These are phyloP conservation scores for Schizochytrium sp. DNA, from an alignment of 108 stramenopile species.

Conservation along the genomic window DNA sequence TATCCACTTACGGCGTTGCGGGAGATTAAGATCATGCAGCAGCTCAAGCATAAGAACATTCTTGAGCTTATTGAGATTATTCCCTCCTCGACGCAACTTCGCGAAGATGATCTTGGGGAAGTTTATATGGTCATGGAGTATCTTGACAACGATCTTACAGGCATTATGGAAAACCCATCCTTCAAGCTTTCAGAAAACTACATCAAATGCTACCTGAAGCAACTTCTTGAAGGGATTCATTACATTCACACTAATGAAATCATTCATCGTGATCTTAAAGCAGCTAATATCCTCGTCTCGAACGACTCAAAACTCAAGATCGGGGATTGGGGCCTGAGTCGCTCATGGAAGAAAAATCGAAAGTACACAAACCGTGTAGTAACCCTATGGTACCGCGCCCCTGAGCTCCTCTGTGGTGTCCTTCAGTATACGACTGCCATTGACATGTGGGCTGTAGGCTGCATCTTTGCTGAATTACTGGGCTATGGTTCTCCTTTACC, in stretches of 20 bases:
- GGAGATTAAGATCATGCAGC: constrained; percentile 78
- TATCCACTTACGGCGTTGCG: constrained; percentile 74
- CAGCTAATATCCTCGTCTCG: constrained; percentile 91
- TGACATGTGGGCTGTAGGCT: constrained; percentile 70
- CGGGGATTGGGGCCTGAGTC: constrained; percentile 94
- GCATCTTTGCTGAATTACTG: constrained; percentile 69
- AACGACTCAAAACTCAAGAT: constrained; percentile 90
- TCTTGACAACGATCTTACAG: constrained; percentile 93
- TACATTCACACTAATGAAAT: constrained; percentile 94
- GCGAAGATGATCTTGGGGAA: constrained; percentile 69
- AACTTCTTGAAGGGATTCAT: constrained; percentile 88
- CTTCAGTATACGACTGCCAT: constrained; percentile 60
- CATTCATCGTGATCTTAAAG: constrained; percentile 93
- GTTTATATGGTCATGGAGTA: constrained; percentile 98
- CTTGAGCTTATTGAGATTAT: constrained; percentile 75
- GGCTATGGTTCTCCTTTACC: constrained; percentile 61
- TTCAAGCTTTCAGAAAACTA: constrained; percentile 55
- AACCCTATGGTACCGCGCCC: constrained; percentile 71
- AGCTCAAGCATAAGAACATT: constrained; percentile 80
- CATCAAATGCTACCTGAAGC: constrained; percentile 67
- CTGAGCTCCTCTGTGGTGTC: constrained; percentile 67
- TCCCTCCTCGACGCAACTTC: constrained; percentile 26
- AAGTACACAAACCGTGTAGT: constrained; percentile 58
- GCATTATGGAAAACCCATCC: constrained; percentile 86
- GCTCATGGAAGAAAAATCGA: constrained; percentile 86